Evolutionary conservation across 352 stramenopile genomes (phyloP).

Genomic region (Globisporangium uncinulatum): DNA sequence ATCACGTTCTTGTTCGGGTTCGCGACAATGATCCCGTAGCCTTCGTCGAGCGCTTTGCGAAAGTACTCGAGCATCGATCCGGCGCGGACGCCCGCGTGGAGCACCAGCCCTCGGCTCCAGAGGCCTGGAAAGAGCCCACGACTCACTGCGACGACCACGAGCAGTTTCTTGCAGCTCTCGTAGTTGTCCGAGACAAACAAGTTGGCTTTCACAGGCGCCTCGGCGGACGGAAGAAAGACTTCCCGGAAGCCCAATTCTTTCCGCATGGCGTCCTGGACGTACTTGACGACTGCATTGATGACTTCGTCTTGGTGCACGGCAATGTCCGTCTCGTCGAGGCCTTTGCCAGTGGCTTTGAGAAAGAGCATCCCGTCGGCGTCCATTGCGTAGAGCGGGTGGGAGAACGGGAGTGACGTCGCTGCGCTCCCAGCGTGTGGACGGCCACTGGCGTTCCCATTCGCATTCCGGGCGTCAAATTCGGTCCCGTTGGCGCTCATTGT

Average conservation of each 20-base stretch:
- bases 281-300: slow-evolving; percentile 81
- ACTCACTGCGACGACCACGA: slow-evolving; percentile 85
- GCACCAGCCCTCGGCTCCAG: slow-evolving; percentile 79
- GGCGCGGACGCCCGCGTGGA: slow-evolving; percentile 82
- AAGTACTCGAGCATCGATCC: slow-evolving; percentile 89
- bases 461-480: slow-evolving; percentile 5
- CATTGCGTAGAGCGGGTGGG: slow-evolving; percentile 80
- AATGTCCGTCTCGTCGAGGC: slow-evolving; percentile 75
- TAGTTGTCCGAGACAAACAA: slow-evolving; percentile 83
- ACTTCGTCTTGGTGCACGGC: slow-evolving; percentile 87
- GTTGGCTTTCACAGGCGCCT: slow-evolving; percentile 75
- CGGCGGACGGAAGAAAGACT: slow-evolving; percentile 61
- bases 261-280: slow-evolving; percentile 83
- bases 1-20: slow-evolving; percentile 91
- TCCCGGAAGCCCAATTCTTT: slow-evolving; percentile 74
- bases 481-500: slow-evolving; percentile 38
- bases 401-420: slow-evolving; percentile 46
- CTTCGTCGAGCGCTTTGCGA: slow-evolving; percentile 78
- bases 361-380: slow-evolving; percentile 80
- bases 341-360: slow-evolving; percentile 80
- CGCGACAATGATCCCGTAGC: slow-evolving; percentile 83
- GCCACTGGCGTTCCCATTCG: not conserved
- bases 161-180: slow-evolving; percentile 68
- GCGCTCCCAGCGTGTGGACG: slow-evolving; percentile 3
- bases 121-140: slow-evolving; percentile 74